Base-by-base conservation (phyloP, 2,329 filamentous ascomycete species). In the Neonectria ditissima region DNA sequence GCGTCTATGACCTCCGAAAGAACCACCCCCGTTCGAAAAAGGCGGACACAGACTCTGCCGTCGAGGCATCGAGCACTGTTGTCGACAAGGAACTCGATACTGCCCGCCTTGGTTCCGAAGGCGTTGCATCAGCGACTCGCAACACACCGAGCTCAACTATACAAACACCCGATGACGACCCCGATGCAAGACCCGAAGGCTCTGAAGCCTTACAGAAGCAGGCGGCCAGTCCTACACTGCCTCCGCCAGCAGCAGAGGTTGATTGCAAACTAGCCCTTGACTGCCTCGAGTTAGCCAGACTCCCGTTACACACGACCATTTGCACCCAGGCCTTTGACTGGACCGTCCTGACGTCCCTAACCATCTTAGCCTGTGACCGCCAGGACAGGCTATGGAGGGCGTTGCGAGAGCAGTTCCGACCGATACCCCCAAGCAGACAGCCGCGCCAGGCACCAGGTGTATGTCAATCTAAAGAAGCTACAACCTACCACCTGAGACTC, bases 251-350 rank as follows among this genome's bases (percentile, higher is more conserved):
- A 13, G 32, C 26, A 16, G 30, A 51, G 7, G 20, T 28, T 10
- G 43, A 52, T 20, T 37, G 30, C 39, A 66, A 59, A 18, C 61
- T 66, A 11, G 43, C 56, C 13, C 64, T 66, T 7, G 61, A 66
- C 24, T 59, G 61, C 39, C 56, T 66, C 20, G 64, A 66, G 51
- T 34, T 66, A 16, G 56, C 54, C 11, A 60, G 61, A 22, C 47
- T 66, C 32, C 61, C 64, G 6, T 32, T 66, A 4, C 56, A 66
- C 41, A 62, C 64, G 13, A 28, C 53, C 8, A 47, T 66, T 3
- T 63, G 53, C 39, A 54, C 45, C 14, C n/a, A 64, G 14, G 64
- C 64, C 24, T 47, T 66, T 30, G 64, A 66, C 61, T 66, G 64
- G 64, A 62, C 61, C 14, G 57, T 66, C 34, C 41, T 66, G 43